Conservation (phyloP, 1,284 basidiomycete species). For the Apiotrichum porosum region DNA sequence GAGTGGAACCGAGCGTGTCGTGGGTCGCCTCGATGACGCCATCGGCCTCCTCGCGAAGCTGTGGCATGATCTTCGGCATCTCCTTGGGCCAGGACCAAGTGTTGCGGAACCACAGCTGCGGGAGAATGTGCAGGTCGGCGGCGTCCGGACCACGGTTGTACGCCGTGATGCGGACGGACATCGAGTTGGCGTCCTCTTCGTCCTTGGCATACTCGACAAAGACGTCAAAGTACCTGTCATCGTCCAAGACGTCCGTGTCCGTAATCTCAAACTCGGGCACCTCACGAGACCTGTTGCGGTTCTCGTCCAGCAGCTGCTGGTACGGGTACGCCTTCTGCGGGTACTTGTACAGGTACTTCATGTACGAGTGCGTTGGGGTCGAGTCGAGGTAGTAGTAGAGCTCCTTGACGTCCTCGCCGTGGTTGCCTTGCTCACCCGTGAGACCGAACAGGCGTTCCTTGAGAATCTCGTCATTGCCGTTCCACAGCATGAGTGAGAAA, state of each 20-base stretch:
- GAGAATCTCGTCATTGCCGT: constrained; percentile 86
- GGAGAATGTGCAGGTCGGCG: constrained; percentile 90
- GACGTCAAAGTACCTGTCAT: constrained; percentile 95
- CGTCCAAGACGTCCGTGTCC: constrained; percentile 87
- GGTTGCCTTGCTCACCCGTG: constrained; percentile 92
- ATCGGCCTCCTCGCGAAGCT: constrained; percentile 55
- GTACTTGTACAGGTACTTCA: constrained; percentile 99
- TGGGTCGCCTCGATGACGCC: constrained; percentile 68
- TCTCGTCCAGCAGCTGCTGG: constrained; percentile 85
- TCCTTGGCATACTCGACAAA: constrained; percentile 86
- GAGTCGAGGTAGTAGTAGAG: constrained; percentile 98
- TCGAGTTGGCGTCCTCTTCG: constrained; percentile 77
- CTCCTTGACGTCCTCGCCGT: constrained; percentile 98
- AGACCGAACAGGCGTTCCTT: constrained; percentile 94
- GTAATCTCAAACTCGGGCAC: constrained; percentile 89
- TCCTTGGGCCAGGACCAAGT: constrained; percentile 93
- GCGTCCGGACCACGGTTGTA: constrained; percentile 96
- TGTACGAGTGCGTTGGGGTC: constrained; percentile 97
- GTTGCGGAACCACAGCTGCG: constrained; percentile 95
- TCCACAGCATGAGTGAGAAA: constrained; percentile 89
- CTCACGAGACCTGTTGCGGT: constrained; percentile 71
- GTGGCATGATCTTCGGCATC: constrained; percentile 68
- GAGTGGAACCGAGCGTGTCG: constrained; percentile 65
- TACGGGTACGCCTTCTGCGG: constrained; percentile 89
- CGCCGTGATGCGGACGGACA: constrained; percentile 89